Evolutionary conservation across 306 rosid genomes (phyloP), one percentile per base, ranked within the genome.

Genomic region (Vigna reflexopilosa): DNA sequence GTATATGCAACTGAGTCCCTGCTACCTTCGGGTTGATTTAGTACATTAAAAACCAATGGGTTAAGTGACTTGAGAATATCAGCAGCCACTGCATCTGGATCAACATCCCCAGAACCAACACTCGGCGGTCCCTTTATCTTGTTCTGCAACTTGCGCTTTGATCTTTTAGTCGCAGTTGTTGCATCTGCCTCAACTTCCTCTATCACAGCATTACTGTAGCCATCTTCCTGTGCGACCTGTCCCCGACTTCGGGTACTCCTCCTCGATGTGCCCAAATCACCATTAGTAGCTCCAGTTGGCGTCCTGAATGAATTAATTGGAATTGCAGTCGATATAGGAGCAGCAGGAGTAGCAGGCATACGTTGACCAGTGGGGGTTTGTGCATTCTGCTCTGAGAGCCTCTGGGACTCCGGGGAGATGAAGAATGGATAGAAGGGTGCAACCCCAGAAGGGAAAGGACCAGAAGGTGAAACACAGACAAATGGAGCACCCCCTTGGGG

Each of bases 401-500:
- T 87, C 77, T 90, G 97, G 14, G 93, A 81, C 44, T 85, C 90
- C 0, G 88, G 75, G 4, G 91, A 74, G 73, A 59, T 72, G 64
- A 86, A 85, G 85, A 94, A 94, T 0, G 98, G 98, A 73, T 87
- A 94, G 59, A 91, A 92, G 0, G 97, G 93, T 4, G 93, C 44
- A 75, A 88, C 82, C 6, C 94, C 97, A 36, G 93, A 85, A 0
- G 98, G 97, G 56, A 89, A 94, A 80, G 98, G 97, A 69, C 98
- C 98, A 7, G 93, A 65, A 3, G 98, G 98, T n/a, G 96, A 80
- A 30, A 83, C 96, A 70, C 93, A 90, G 32, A 92, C 89, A 85
- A 94, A 92, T 19, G 98, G 97, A 15, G 98, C 96, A 71, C 88
- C 89, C 49, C 91, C 97, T 84, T 91, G 92, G 9, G 96, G 85